phyloP scores from a whole-genome alignment of 169 alveolate genomes.

The Cryptosporidium sp. region DNA sequence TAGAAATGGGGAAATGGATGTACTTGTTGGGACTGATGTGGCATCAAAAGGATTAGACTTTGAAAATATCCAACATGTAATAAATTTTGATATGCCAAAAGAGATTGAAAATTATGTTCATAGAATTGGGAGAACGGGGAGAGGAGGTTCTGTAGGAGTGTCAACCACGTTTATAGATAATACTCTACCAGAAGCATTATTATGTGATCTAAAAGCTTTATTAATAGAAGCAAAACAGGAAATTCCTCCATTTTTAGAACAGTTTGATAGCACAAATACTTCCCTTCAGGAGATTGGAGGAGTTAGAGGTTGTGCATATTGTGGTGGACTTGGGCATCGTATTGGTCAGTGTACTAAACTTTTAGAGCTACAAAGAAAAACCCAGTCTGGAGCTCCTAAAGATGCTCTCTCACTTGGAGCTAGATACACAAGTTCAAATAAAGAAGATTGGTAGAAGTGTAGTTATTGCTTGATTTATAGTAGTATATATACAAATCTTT shows the following conservation, averaged over 20 bases:
- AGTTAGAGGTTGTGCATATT: conserved; percentile 92
- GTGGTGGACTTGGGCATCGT: conserved; percentile 94
- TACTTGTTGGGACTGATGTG: conserved; percentile 94
- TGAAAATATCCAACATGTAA: conserved; percentile 95
- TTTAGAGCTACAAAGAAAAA: conserved; percentile 77
- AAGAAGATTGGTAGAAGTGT: conserved; percentile 59
- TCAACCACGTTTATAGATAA: conserved; percentile 94
- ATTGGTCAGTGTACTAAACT: conserved; percentile 91
- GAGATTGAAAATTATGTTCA: conserved; percentile 97
- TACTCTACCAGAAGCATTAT: conserved; percentile 83
- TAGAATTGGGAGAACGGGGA: conserved; percentile 99
- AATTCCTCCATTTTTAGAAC: conserved; percentile 89
- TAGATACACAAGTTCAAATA: conserved; percentile 43
- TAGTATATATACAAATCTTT: background rate
- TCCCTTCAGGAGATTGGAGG: conserved; percentile 88
- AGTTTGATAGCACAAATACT: conserved; percentile 83
- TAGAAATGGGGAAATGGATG: conserved; percentile 86
- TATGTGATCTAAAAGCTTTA: conserved; percentile 91
- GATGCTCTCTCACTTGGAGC: conserved; percentile 70
- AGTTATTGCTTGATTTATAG: background rate
- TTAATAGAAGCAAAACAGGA: conserved; percentile 91
- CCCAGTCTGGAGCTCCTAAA: conserved; percentile 58
- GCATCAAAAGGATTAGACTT: conserved; percentile 98
- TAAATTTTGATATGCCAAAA: conserved; percentile 98
- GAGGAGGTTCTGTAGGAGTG: conserved; percentile 96